Percentiles rank a stretch among this genome's conserved stretches.
These are phyloP conservation scores for Boletellus ananas DNA, from an alignment of 768 basidiomycete species.

Conservation along the genomic window DNA sequence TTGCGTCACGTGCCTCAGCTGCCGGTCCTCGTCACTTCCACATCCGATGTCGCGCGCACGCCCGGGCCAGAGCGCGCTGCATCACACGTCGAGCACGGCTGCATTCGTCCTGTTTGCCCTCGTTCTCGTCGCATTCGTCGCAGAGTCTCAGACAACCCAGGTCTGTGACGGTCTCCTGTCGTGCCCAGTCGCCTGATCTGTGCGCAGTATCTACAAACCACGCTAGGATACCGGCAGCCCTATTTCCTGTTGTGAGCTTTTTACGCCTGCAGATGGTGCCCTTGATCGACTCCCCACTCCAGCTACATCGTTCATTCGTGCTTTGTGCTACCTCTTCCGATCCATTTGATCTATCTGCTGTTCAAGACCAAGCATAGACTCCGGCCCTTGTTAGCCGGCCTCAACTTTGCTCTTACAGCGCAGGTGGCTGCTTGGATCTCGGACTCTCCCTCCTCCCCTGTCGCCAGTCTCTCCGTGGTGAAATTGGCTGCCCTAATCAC, in stretches of 20 bases:
- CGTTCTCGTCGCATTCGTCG: conserved; percentile 67
- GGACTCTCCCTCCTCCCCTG: neutral
- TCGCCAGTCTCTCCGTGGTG: conserved; percentile 22
- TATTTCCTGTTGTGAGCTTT: conserved; percentile 81
- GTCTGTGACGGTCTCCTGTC: conserved; percentile 35
- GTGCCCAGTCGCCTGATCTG: conserved; percentile 1
- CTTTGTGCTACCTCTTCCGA: conserved; percentile 74
- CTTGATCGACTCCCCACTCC: conserved; percentile 5
- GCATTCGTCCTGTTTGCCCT: conserved; percentile 55
- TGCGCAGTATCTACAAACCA: conserved; percentile 72
- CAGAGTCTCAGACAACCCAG: conserved; percentile 74
- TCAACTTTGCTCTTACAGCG: conserved; percentile 46
- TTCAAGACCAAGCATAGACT: conserved; percentile 47
- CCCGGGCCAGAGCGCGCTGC: neutral
- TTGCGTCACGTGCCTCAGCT: conserved; percentile 8
- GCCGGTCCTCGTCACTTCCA: too few species aligned
- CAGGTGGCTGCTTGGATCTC: conserved; percentile 18
- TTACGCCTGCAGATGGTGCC: neutral
- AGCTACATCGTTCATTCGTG: conserved; percentile 88
- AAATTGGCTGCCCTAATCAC: conserved; percentile 34
- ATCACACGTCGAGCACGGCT: conserved; percentile 32
- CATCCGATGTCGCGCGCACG: conserved; percentile 3
- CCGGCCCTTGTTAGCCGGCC: conserved; percentile 46
- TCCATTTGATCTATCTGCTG: conserved; percentile 70
- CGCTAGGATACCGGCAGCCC: conserved; percentile 76